These are phyloP conservation scores for Jacaranda copaia DNA, from an alignment of 257 asterid genomes.

Conservation along the genomic window DNA sequence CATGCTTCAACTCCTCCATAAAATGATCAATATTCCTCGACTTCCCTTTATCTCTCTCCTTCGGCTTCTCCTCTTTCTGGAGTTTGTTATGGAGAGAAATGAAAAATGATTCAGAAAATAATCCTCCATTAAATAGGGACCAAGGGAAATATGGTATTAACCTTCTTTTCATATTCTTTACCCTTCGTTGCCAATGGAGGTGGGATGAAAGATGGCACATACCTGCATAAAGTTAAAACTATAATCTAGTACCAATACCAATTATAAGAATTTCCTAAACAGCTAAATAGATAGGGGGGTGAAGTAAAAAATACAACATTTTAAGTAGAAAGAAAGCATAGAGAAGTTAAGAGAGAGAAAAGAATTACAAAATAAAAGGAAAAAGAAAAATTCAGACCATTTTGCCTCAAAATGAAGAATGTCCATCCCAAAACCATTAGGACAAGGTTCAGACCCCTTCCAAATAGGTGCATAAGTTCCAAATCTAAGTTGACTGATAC, in stretches of 20 bases:
- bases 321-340: not conserved
- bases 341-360: slow-evolving; percentile 7
- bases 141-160: slow-evolving; percentile 41
- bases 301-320: no score
- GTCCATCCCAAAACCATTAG: not conserved
- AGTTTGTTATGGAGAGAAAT: slow-evolving; percentile 35
- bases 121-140: not conserved
- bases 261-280: slow-evolving; percentile 38
- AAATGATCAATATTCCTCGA: slow-evolving; percentile 88
- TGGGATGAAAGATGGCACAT: slow-evolving; percentile 93
- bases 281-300: no score
- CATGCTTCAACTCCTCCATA: slow-evolving; percentile 96
- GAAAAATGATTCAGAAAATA: slow-evolving; percentile 29
- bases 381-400: not conserved
- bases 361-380: slow-evolving; percentile 1
- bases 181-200: slow-evolving; percentile 91
- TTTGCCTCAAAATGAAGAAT: slow-evolving; percentile 16
- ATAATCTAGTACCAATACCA: slow-evolving; percentile 60
- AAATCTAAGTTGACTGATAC: not conserved
- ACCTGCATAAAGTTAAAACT: slow-evolving; percentile 75
- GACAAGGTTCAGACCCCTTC: not conserved
- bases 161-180: slow-evolving; percentile 88
- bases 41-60: slow-evolving; percentile 85
- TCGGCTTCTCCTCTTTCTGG: slow-evolving; percentile 89
- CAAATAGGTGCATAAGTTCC: slow-evolving; percentile 3